Evolutionary conservation across 2,329 filamentous ascomycete species (phyloP), one percentile per base, ranked within the genome.

Genomic region (Paraphoma chrysanthemicola): DNA sequence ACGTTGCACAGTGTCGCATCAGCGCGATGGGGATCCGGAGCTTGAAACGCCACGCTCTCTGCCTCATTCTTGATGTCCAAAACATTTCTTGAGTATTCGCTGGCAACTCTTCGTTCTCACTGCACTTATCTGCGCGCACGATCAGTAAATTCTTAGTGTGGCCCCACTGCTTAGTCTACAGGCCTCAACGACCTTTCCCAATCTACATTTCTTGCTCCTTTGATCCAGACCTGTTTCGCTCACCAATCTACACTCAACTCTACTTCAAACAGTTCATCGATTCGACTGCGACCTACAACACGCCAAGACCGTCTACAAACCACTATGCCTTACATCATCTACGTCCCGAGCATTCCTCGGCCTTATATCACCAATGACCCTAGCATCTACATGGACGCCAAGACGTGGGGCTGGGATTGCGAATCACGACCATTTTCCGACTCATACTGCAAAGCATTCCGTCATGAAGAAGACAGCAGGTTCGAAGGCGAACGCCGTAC

Each of bases 291-390:
- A 2, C 23, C 5, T 5, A 23, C 23, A 23, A 23, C 23, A 23
- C 23, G 23, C 23, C 23, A 23, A 23, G 23, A 23, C 23, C 23
- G 23, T 23, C 23, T 23, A 23, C 23, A 23, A 23, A 23, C 5
- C 29, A 57, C 9, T 7, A 69, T 69, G 66, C 64, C 66, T 3
- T 69, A 69, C 54, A 57, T 69, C 30, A 65, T 67, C 49, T 51
- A 58, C 36, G 56, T 59, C 6, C 64, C 63, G 3, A 43, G 36
- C 14, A 53, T 51, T 28, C 57, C 56, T n/a, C 57, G 57, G 4
- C 56, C 58, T 11, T 69, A 59, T 50, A 55, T 68, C 44, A 66
- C 62, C 43, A 64, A 67, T 44, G 57, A 67, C 43, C 58, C 60
- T 1, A 51, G 36, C n/a, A 66, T 70, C 41, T 67, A 59, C 50